Conservation (phyloP, 202 grass and related monocot genomes). For the Brachypodium distachyon region DNA sequence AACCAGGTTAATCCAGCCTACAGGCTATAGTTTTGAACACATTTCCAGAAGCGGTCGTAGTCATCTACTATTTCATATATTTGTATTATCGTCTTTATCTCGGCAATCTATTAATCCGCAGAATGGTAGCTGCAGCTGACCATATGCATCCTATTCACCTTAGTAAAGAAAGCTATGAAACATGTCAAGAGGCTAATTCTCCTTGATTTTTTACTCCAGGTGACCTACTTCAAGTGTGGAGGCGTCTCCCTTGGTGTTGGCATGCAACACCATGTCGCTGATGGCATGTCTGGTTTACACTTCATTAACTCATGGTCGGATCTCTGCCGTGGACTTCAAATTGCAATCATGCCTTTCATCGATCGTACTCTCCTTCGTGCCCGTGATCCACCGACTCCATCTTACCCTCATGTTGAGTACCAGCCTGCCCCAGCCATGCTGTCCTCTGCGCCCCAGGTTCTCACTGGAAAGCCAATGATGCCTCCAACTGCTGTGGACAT, state of each 20-base stretch:
- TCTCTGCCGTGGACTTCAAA: conserved; percentile 43
- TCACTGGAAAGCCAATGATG: conserved; percentile 13
- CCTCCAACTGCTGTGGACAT: conserved; percentile 58
- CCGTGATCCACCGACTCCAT: conserved; percentile 53
- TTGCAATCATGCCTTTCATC: conserved; percentile 46
- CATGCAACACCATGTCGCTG: conserved; percentile 81
- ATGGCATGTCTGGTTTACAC: conserved; percentile 79
- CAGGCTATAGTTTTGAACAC: background rate
- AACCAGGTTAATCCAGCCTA: background rate
- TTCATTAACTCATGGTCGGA: conserved; percentile 97
- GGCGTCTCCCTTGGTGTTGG: conserved; percentile 77
- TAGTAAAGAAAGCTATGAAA: background rate
- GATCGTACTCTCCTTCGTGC: conserved; percentile 48
- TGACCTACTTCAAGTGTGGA: conserved; percentile 88
- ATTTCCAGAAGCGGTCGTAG: background rate
- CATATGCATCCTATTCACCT: background rate
- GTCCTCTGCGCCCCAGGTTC: conserved; percentile 1
- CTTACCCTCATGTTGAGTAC: conserved; percentile 76
- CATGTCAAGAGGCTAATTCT: background rate
- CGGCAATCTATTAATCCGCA: background rate
- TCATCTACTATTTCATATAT: background rate
- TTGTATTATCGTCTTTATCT: background rate
- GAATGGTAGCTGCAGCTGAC: background rate
- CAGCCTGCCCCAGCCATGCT: conserved; percentile 59
- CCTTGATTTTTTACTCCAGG: conserved; percentile 25